These are phyloP conservation scores for Phytophthora idaei DNA, from an alignment of 352 stramenopile species.

Conservation along the genomic window DNA sequence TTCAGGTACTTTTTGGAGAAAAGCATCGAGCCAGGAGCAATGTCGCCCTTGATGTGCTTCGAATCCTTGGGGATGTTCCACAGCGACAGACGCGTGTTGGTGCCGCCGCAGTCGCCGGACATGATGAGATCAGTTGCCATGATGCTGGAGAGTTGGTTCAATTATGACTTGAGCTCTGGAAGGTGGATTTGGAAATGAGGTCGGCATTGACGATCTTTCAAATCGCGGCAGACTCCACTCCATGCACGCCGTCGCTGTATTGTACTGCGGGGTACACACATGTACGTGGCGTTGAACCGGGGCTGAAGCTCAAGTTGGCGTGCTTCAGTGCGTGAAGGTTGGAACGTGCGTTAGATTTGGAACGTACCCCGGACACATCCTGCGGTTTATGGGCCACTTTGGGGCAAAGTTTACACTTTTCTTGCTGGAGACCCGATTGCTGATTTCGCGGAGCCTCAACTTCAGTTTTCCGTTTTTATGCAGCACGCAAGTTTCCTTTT, in stretches of 20 bases:
- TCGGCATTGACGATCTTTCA: constrained; percentile 2
- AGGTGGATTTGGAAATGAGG: constrained; percentile 25
- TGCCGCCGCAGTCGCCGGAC: constrained; percentile 94
- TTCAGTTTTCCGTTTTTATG: constrained; percentile 36
- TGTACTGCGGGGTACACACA: not conserved
- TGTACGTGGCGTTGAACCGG: no score
- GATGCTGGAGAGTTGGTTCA: constrained; percentile 1
- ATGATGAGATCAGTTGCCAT: constrained; percentile 60
- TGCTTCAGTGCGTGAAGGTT: no score
- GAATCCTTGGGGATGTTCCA: constrained; percentile 63
- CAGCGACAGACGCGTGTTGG: constrained; percentile 94
- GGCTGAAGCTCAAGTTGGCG: no score
- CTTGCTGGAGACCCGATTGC: constrained; percentile 5
- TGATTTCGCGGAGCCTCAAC: constrained; percentile 25
- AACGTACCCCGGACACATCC: not conserved
- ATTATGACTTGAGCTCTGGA: constrained; percentile 20
- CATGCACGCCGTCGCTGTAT: not conserved
- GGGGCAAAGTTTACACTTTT: not conserved
- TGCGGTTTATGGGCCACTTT: not conserved
- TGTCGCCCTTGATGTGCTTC: constrained; percentile 47
- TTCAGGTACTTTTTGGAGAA: constrained; percentile 89
- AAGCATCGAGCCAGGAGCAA: constrained; percentile 75
- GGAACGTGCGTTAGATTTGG: no score
- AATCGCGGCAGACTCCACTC: constrained; percentile 2
- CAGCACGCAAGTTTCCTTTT: constrained; percentile 8